Evolutionary conservation across 2,329 filamentous ascomycete species (phyloP).

Genomic region (Byssothecium circinans): DNA sequence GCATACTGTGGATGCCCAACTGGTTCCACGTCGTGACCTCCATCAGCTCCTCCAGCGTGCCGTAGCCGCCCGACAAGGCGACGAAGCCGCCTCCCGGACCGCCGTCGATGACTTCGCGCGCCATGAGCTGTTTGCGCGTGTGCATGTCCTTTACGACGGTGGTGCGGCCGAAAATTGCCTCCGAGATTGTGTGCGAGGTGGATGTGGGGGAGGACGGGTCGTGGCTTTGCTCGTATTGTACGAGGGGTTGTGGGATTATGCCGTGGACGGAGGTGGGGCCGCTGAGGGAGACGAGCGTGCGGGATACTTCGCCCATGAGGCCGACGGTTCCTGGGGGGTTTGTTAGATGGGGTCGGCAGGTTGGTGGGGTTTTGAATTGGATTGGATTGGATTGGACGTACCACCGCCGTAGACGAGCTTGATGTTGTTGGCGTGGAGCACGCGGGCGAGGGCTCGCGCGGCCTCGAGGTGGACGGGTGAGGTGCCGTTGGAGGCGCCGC

Average conservation of each 20-base stretch:
- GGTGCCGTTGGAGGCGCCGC: conserved; percentile 76
- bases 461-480: conserved; percentile 75
- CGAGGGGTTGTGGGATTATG: conserved; percentile 85
- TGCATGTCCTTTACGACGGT: conserved; percentile 96
- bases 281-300: conserved; percentile 78
- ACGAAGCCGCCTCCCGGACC: conserved; percentile 87
- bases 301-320: conserved; percentile 92
- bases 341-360: not conserved
- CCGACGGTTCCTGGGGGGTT: conserved; percentile 64
- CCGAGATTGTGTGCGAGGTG: conserved; percentile 56
- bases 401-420: conserved; percentile 92
- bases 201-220: conserved; percentile 46
- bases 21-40: conserved; percentile 95
- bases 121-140: conserved; percentile 92
- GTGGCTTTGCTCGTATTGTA: conserved; percentile 72
- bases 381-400: conserved; percentile 2
- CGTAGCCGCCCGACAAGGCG: conserved; percentile 84
- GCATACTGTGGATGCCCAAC: conserved; percentile 80
- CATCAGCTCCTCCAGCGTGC: conserved; percentile 94
- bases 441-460: conserved; percentile 71
- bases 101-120: conserved; percentile 77
- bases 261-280: conserved; percentile 85
- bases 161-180: conserved; percentile 73
- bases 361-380: not conserved
- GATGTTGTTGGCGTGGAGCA: conserved; percentile 76